phyloP scores from a whole-genome alignment of 2,329 filamentous ascomycete species.

The Monosporascus ibericus region DNA sequence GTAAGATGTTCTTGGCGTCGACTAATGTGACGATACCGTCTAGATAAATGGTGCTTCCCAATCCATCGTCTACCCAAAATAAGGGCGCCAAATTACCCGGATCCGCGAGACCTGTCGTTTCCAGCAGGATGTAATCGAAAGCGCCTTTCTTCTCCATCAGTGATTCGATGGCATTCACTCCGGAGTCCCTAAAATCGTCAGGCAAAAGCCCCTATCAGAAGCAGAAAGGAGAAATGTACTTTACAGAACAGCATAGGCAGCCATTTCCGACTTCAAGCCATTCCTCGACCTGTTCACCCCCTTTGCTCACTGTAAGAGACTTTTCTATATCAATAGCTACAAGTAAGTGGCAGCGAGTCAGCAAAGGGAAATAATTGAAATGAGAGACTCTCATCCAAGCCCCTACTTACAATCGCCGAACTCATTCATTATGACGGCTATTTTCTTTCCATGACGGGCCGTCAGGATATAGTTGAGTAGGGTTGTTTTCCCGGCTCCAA shows the following conservation, averaged over 20 bases:
- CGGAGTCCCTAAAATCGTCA: constrained; percentile 61
- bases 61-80: constrained; percentile 96
- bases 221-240: constrained; percentile 43
- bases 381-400: constrained; percentile 1
- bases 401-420: constrained; percentile 67
- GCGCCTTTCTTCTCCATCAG: constrained; percentile 89
- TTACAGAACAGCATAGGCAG: constrained; percentile 96
- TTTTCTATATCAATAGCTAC: constrained; percentile 91
- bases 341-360: constrained; percentile 5
- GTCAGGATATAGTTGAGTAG: constrained; percentile 93
- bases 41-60: constrained; percentile 91
- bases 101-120: constrained; percentile 92
- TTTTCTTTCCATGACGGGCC: constrained; percentile 92
- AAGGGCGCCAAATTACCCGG: constrained; percentile 92
- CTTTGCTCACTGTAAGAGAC: constrained; percentile 83
- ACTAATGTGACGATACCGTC: constrained; percentile 96
- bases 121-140: constrained; percentile 96
- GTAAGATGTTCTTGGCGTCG: constrained; percentile 87
- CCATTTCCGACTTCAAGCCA: constrained; percentile 96
- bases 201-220: constrained; percentile 1
- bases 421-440: constrained; percentile 95
- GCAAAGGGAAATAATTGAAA: not conserved
- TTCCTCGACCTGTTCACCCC: constrained; percentile 76
- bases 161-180: constrained; percentile 90
- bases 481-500: constrained; percentile 93